Conservation (phyloP, 148 eudicot genomes). For the Amaranthus palmeri region DNA sequence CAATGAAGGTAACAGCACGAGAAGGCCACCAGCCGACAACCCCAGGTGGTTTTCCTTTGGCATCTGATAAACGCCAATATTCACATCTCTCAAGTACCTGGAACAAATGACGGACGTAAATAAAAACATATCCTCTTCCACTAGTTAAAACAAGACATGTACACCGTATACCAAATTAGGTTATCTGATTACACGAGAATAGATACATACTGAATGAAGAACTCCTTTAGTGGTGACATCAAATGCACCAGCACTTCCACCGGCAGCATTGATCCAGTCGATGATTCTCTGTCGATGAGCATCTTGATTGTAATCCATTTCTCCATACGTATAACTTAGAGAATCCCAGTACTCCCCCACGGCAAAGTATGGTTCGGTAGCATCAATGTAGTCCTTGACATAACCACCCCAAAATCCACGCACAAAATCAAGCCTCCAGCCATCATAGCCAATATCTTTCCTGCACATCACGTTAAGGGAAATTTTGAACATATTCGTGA, state of each 20-base stretch:
- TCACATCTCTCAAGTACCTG: conserved; percentile 85
- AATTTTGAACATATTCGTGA: not conserved
- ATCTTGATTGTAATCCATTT: conserved; percentile 96
- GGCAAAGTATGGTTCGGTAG: conserved; percentile 78
- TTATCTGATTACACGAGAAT: not conserved
- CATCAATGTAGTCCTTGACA: conserved; percentile 89
- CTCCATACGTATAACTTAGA: conserved; percentile 78
- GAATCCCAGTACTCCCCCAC: conserved; percentile 99
- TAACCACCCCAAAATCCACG: conserved; percentile 99
- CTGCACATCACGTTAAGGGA: conserved; percentile 37
- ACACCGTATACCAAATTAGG: not conserved
- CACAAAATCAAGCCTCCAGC: conserved; percentile 98
- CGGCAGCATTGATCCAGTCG: conserved; percentile 94
- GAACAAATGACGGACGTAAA: not conserved
- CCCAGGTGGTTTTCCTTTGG: conserved; percentile 97
- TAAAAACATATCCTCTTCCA: not conserved
- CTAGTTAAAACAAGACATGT: not conserved
- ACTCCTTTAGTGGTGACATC: conserved; percentile 99
- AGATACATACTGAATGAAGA: conserved; percentile 78
- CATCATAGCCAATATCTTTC: conserved; percentile 95
- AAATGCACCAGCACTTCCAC: conserved; percentile 91
- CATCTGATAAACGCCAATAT: conserved; percentile 92
- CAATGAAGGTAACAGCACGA: conserved; percentile 95
- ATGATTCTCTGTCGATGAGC: conserved; percentile 91
- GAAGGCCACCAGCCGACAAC: conserved; percentile 99